These are phyloP conservation scores for Fusarium multiceps DNA, from an alignment of 2,329 filamentous ascomycete genomes.

Conservation along the genomic window DNA sequence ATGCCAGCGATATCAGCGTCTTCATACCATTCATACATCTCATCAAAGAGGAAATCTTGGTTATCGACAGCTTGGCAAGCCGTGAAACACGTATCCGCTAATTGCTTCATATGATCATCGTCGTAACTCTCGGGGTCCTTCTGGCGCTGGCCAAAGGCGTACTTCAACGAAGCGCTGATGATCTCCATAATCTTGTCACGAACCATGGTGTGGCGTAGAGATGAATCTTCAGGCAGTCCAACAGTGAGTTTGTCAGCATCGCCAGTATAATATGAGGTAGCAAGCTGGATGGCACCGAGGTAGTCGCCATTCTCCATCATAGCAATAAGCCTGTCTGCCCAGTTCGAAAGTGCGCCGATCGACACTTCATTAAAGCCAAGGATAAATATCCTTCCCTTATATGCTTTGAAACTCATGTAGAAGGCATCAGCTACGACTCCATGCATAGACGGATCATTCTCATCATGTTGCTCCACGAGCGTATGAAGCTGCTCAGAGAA, in stretches of 20 bases:
- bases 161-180: conserved; percentile 90
- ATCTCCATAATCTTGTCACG: conserved; percentile 91
- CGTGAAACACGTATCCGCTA: conserved; percentile 84
- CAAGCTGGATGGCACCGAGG: conserved; percentile 88
- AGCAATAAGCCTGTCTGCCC: conserved; percentile 92
- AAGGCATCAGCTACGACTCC: conserved; percentile 97
- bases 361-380: conserved; percentile 94
- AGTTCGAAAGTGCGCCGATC: conserved; percentile 93
- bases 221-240: conserved; percentile 86
- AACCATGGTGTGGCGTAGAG: conserved; percentile 81
- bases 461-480: conserved; percentile 88
- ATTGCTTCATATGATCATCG: conserved; percentile 74
- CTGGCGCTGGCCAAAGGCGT: conserved; percentile 79
- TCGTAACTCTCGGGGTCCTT: conserved; percentile 59
- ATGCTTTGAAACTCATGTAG: conserved; percentile 96
- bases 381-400: conserved; percentile 92
- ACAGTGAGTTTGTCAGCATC: conserved; percentile 94
- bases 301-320: conserved; percentile 98
- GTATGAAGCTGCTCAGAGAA: conserved; percentile 88
- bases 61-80: conserved; percentile 84
- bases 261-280: conserved; percentile 91
- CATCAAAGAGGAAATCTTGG: conserved; percentile 87
- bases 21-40: conserved; percentile 90
- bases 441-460: conserved; percentile 89
- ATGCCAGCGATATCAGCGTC: conserved; percentile 77